Conservation (phyloP, 371 early-diverging fungal genomes). For the Haplosporangium sp. region DNA sequence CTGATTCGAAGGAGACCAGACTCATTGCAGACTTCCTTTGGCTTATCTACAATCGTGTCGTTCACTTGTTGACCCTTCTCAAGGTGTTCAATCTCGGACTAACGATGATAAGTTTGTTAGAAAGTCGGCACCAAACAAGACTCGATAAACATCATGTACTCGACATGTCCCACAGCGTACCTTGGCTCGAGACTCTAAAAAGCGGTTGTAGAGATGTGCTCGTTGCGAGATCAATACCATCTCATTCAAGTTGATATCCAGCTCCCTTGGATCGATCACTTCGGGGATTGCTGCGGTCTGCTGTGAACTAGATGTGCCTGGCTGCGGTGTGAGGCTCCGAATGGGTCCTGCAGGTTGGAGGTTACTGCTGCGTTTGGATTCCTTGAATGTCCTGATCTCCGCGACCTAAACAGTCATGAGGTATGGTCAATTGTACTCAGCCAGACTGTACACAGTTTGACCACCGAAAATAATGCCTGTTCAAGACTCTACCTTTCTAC, state of each 20-base stretch:
- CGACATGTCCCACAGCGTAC: too few species aligned
- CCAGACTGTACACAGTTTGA: too few species aligned
- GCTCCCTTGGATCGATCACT: slow-evolving; percentile 78
- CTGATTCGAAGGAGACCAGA: slow-evolving; percentile 63
- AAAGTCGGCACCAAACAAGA: too few species aligned
- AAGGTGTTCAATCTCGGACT: slow-evolving; percentile 56
- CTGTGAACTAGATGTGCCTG: slow-evolving; percentile 44
- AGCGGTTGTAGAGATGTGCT: slow-evolving; percentile 80
- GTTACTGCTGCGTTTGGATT: slow-evolving; percentile 23
- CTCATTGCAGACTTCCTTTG: slow-evolving; percentile 60
- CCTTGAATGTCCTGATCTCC: slow-evolving; percentile 50
- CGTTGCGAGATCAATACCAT: slow-evolving; percentile 84
- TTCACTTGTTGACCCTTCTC: slow-evolving; percentile 15
- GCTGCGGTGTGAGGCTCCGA: slow-evolving; percentile 45
- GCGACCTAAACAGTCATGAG: slow-evolving; percentile 18
- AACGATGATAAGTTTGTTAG: background rate
- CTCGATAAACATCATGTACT: too few species aligned
- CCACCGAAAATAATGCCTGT: too few species aligned
- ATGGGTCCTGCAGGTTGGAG: slow-evolving; percentile 20
- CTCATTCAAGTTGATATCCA: slow-evolving; percentile 80
- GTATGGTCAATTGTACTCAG: background rate
- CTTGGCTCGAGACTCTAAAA: slow-evolving; percentile 74
- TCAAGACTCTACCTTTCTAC: slow-evolving; percentile 73
- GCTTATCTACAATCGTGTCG: slow-evolving; percentile 19
- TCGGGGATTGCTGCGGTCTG: slow-evolving; percentile 27